Evolutionary conservation across 2,329 filamentous ascomycete genomes (phyloP).

Genomic region (Penicillium sp.): DNA sequence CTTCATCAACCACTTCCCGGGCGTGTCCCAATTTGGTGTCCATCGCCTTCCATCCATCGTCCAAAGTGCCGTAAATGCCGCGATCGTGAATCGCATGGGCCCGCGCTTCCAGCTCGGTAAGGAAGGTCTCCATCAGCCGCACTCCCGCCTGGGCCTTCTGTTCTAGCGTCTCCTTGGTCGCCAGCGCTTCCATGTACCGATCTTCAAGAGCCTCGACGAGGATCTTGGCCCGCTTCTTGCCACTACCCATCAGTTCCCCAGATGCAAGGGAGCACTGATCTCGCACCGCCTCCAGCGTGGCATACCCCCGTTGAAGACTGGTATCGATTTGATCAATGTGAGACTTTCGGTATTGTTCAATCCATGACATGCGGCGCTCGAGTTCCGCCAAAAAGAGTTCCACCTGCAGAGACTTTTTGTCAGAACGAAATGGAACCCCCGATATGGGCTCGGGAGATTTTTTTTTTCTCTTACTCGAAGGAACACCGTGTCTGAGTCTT

Average conservation of each 20-base stretch:
- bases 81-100: slow-evolving; percentile 74
- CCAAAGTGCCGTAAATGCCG: slow-evolving; percentile 71
- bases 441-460: not conserved
- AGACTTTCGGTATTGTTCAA: slow-evolving; percentile 81
- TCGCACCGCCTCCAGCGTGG: slow-evolving; percentile 78
- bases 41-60: slow-evolving; percentile 70
- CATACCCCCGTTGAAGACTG: slow-evolving; percentile 76
- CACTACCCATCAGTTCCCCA: slow-evolving; percentile 81
- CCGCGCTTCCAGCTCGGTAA: slow-evolving; percentile 76
- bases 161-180: slow-evolving; percentile 76
- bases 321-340: slow-evolving; percentile 75
- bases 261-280: slow-evolving; percentile 84
- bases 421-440: slow-evolving; percentile 1
- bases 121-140: slow-evolving; percentile 74
- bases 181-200: slow-evolving; percentile 79
- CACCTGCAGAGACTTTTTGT: slow-evolving; percentile 25
- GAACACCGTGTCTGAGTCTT: slow-evolving; percentile 41
- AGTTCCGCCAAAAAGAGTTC: slow-evolving; percentile 64
- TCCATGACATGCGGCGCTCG: slow-evolving; percentile 75
- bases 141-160: slow-evolving; percentile 88
- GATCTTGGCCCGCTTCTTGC: slow-evolving; percentile 73
- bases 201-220: slow-evolving; percentile 89
- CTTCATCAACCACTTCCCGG: slow-evolving; percentile 70
- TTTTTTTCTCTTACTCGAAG: slow-evolving; percentile 29
- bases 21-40: slow-evolving; percentile 73